Evolutionary conservation across 495 filamentous ascomycete genomes (phyloP), one percentile per base, ranked within the genome.

Genomic region (Xylaria bambusicola): DNA sequence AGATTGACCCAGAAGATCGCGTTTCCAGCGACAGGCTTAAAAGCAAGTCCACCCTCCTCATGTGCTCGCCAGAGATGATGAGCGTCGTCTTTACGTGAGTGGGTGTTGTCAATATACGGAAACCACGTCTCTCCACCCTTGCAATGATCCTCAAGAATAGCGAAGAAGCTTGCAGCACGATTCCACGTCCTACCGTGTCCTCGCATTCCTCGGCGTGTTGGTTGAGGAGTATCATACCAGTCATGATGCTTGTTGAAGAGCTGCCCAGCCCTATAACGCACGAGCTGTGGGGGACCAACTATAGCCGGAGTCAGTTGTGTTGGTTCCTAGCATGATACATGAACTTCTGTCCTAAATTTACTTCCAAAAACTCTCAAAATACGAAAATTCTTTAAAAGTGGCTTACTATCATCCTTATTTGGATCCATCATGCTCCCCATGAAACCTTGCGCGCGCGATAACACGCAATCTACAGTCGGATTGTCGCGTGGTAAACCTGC

Each of bases 1-100:
- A 83, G 63, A 64, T 84, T 83, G 58, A 77, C 63, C 80, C 80
- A 84, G 61, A 82, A 84, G 26, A 84, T 56, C 23, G 78, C 80
- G 65, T 83, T 83, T 6, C 79, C 73, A 1, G 73, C 67, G 12
- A 83, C 72, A 0, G 82, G 80, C 41, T 72, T 63, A 56, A 84
- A 84, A 0, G 78, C 79, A 35, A 82, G 65, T 2, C 80, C 81
- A 0, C 77, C 80, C 17, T 81, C 75, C 29, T 79, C 74, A 42
- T 79, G 76, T 36, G 68, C 63, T 36, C 73, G 70, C 77, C 75
- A 80, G 24, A 76, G 61, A 38, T 50, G 53, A 24, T 56, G 46
- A 24, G 23, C 60, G 64, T 56, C 50, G 64, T 48, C 57, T 44
- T 12, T 44, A 10, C 51, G 40, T 24, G 46, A 52, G 51, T 49